Evolutionary conservation across 345 rosid genomes (phyloP).

Genomic region (Salix viminalis): DNA sequence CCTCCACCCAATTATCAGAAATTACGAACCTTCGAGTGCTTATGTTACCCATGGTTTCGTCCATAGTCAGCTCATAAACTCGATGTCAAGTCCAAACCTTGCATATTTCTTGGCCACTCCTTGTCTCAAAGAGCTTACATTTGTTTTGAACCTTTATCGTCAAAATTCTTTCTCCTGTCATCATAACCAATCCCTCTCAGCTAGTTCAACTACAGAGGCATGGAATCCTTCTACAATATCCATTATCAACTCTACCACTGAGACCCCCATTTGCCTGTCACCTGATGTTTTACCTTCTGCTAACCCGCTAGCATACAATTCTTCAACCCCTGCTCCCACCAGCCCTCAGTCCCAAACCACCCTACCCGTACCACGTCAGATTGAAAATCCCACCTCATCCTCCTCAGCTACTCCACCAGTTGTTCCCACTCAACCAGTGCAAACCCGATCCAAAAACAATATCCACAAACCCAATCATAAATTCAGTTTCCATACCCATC

Average conservation of each 20-base stretch:
- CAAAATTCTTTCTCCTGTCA: neutral
- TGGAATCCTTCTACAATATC: neutral
- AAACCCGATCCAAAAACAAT: neutral
- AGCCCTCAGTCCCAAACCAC: too few species aligned
- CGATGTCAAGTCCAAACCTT: neutral
- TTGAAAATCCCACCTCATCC: too few species aligned
- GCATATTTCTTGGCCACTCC: neutral
- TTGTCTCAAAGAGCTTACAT: neutral
- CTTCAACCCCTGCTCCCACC: too few species aligned
- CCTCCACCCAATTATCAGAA: neutral
- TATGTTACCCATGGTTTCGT: neutral
- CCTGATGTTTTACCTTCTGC: neutral
- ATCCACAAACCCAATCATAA: neutral
- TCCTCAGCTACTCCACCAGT: accelerated
- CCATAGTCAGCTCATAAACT: neutral
- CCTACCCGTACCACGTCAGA: too few species aligned
- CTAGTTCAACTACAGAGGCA: accelerated
- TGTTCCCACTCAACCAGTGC: too few species aligned
- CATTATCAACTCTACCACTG: accelerated
- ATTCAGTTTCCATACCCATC: neutral
- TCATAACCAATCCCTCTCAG: too few species aligned
- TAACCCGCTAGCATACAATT: too few species aligned
- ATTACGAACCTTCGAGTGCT: neutral
- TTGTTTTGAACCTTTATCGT: neutral
- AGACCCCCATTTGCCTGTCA: accelerated